Conservation (phyloP, 257 asterid genomes). For the Ajuga chamaepitys region DNA sequence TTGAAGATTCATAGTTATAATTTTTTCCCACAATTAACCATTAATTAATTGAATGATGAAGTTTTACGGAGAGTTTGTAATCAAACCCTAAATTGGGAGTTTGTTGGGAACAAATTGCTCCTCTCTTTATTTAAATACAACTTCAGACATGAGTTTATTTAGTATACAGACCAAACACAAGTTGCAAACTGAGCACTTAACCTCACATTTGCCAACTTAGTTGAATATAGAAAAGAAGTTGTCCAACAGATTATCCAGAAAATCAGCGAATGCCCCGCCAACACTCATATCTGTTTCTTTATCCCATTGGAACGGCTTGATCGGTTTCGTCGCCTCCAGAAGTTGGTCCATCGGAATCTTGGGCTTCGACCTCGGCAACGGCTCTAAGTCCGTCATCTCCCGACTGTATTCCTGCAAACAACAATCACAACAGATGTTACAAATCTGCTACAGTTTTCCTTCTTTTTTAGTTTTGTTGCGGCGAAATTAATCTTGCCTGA, state of each 20-base stretch:
- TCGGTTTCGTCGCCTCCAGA: slow-evolving; percentile 54
- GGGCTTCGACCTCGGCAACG: slow-evolving; percentile 39
- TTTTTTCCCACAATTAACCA: too few species aligned
- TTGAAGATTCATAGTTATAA: too few species aligned
- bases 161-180: not conserved
- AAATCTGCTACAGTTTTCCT: not conserved
- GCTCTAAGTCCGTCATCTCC: slow-evolving; percentile 29
- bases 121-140: not conserved
- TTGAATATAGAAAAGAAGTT: slow-evolving; percentile 16
- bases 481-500: slow-evolving; percentile 25
- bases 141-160: not conserved
- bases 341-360: slow-evolving; percentile 47
- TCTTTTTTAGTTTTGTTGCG: too few species aligned
- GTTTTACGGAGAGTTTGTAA: too few species aligned
- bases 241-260: slow-evolving; percentile 25
- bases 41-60: too few species aligned
- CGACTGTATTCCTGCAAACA: slow-evolving; percentile 36
- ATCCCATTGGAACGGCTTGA: slow-evolving; percentile 53
- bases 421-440: not conserved
- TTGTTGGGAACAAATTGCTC: too few species aligned
- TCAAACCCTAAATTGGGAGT: too few species aligned
- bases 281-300: slow-evolving; percentile 47
- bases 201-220: not conserved
- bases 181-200: not conserved
- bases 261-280: slow-evolving; percentile 32